Evolutionary conservation across 495 filamentous ascomycete genomes (phyloP), one percentile per base, ranked within the genome.

Genomic region (Hypoxylon intermedium): DNA sequence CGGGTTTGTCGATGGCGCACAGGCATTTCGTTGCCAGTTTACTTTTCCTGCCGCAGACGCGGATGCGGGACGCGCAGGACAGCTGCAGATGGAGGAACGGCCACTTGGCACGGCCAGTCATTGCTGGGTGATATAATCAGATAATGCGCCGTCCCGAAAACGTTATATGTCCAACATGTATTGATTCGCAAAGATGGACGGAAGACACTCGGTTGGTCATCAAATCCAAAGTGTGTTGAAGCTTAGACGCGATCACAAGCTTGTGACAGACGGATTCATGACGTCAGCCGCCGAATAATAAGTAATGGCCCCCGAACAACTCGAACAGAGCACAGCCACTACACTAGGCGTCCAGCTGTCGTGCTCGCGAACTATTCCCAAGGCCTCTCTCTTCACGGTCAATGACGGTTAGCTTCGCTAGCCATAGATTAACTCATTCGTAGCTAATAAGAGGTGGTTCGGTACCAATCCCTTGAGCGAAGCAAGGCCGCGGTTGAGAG

Each of bases 1-100:
- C 55, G 55, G 55, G 50, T 51, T 64, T 65, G 61, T 65, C 21
- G 38, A 56, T 56, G 62, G 51, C 56, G 40, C 38, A 55, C 51
- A 60, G 52, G 52, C 33, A 57, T 43, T 56, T 57, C 30, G 52
- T 53, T 53, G 62, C 48, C 53, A 53, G 40, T 41, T 45, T 58
- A 31, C 43, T 33, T 52, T 40, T 60, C 48, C 16, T 24, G 53
- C 46, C 46, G 36, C 50, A 48, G 52, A 45, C 62, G 62, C 62
- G 56, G 62, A 60, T 65, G 62, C 62, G 56, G 62, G 51, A 65
- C 52, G 52, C 62, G 46, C 56, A 60, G 51, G 41, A 47, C 41
- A 38, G 26, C 41, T 65, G 62, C 56, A 65, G 51, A 64, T 64
- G 40, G 41, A 52, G 61, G 45, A 57, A 55, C 50, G 30, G 46